Evolutionary conservation across 2,329 filamentous ascomycete species (phyloP).

Genomic region (Blastomyces percursus): DNA sequence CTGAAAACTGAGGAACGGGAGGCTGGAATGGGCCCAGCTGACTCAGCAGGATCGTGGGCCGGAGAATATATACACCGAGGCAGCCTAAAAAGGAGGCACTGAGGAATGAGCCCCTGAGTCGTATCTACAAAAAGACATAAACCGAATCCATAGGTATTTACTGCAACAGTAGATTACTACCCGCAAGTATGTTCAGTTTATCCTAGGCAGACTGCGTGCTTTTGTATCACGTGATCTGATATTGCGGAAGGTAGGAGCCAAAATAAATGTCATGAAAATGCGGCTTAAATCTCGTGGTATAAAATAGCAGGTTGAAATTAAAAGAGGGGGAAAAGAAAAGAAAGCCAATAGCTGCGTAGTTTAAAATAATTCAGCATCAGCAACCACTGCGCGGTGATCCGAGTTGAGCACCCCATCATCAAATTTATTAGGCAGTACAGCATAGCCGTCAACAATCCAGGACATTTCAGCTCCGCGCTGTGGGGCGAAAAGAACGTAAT

Average conservation of each 20-base stretch:
- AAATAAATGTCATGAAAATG: too few species aligned
- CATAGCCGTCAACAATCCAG: slow-evolving; percentile 40
- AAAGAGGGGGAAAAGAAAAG: background rate
- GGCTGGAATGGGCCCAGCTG: background rate
- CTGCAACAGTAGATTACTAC: too few species aligned
- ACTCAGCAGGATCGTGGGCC: background rate
- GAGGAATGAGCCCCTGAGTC: too few species aligned
- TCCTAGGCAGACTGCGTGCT: too few species aligned
- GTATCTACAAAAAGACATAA: too few species aligned
- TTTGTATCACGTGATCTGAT: too few species aligned
- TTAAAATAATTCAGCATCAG: slow-evolving; percentile 32
- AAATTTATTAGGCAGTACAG: slow-evolving; percentile 44
- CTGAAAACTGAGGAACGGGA: background rate
- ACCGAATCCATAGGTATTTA: too few species aligned
- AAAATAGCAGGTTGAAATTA: background rate
- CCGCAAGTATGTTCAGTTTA: too few species aligned
- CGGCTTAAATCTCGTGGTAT: too few species aligned
- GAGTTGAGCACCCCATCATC: slow-evolving; percentile 46
- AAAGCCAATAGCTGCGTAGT: background rate
- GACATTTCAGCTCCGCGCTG: slow-evolving; percentile 6
- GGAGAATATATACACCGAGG: slow-evolving; percentile 15
- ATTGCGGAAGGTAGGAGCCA: too few species aligned
- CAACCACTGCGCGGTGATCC: slow-evolving; percentile 48
- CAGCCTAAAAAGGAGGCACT: background rate
- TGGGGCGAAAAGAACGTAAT: slow-evolving; percentile 42